phyloP scores from a whole-genome alignment of 108 stramenopile species.

The Stephanodiscus triporus region DNA sequence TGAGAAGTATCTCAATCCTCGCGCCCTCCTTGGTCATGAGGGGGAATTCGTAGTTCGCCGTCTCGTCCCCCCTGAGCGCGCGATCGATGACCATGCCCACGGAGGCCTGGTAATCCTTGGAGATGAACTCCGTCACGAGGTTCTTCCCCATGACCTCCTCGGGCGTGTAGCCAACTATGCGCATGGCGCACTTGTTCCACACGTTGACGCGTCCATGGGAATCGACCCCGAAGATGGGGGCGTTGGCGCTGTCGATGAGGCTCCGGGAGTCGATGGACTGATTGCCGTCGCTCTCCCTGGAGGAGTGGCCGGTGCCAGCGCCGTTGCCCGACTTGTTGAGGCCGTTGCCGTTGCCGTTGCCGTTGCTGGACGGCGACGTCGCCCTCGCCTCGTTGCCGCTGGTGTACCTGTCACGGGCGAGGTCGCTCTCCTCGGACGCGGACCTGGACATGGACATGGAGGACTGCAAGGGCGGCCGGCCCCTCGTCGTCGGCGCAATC shows the following conservation, averaged over 20 bases:
- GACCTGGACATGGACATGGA: no score
- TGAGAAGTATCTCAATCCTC: conserved; percentile 49
- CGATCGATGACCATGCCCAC: not conserved
- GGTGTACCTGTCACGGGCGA: no score
- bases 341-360: no score
- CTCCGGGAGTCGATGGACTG: no score
- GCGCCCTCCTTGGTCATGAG: conserved; percentile 32
- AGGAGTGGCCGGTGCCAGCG: no score
- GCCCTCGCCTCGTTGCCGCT: no score
- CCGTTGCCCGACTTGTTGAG: no score
- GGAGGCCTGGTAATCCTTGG: not conserved
- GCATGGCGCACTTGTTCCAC: conserved; percentile 57
- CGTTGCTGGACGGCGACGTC: no score
- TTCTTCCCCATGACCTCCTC: conserved; percentile 56
- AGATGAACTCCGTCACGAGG: not conserved
- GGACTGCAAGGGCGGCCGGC: no score
- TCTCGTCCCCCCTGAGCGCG: conserved; percentile 1
- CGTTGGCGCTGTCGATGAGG: conserved; percentile 2
- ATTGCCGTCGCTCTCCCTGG: no score
- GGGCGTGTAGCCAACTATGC: conserved; percentile 53
- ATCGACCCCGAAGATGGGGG: conserved; percentile 71
- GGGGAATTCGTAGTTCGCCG: not conserved
- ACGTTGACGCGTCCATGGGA: conserved; percentile 54
- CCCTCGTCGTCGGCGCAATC: no score
- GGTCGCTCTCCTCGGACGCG: no score